phyloP scores from a whole-genome alignment of 805 yeast species.

The Wickerhamiella azyma region DNA sequence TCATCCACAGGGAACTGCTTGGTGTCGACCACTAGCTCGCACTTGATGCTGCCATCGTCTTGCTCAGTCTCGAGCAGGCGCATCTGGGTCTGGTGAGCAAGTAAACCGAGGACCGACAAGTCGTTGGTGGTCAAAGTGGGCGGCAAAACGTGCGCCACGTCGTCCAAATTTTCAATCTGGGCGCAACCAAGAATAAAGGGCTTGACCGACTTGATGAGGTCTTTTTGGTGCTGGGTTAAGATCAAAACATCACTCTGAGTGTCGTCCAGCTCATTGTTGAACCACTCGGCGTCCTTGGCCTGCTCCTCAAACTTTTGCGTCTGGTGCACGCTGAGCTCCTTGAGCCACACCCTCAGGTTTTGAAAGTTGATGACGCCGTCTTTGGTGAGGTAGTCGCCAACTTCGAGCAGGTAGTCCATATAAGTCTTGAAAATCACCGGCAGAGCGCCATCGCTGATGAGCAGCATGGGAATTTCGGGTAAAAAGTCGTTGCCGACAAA shows the following conservation, averaged over 20 bases:
- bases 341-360: slow-evolving; percentile 63
- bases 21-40: slow-evolving; percentile 28
- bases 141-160: slow-evolving; percentile 8
- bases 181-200: slow-evolving; percentile 34
- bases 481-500: slow-evolving; percentile 97
- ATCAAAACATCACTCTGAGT: slow-evolving; percentile 55
- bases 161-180: slow-evolving; percentile 11
- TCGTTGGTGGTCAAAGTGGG: slow-evolving; percentile 19
- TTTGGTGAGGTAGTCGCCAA: slow-evolving; percentile 77
- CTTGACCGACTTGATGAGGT: slow-evolving; percentile 36
- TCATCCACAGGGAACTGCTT: slow-evolving; percentile 62
- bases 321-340: slow-evolving; percentile 65
- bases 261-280: slow-evolving; percentile 65
- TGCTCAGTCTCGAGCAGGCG: slow-evolving; percentile 16
- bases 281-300: slow-evolving; percentile 76
- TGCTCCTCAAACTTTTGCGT: slow-evolving; percentile 74
- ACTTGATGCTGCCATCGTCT: background rate
- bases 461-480: slow-evolving; percentile 89
- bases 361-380: slow-evolving; percentile 66
- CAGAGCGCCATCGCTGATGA: slow-evolving; percentile 89
- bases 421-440: slow-evolving; percentile 83
- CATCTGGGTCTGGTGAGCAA: slow-evolving; percentile 21
- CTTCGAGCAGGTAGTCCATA: slow-evolving; percentile 56
- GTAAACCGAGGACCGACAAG: slow-evolving; percentile 16
- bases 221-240: slow-evolving; percentile 43